phyloP scores from a whole-genome alignment of 805 yeast genomes.

The Tetrapisispora phaffii region DNA sequence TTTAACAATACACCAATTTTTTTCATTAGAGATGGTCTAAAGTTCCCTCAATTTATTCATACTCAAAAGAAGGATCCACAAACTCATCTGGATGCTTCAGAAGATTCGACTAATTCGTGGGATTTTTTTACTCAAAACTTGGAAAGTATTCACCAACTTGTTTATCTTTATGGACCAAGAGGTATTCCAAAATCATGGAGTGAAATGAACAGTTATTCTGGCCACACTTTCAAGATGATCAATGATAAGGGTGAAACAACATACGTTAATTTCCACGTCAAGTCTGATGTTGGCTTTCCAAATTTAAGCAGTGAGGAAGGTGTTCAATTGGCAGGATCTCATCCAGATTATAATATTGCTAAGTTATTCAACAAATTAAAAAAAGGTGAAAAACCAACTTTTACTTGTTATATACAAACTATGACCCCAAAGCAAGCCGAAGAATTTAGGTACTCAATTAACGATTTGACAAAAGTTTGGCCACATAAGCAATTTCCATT shows the following conservation, averaged over 20 bases:
- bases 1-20: slow-evolving; percentile 81
- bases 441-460: slow-evolving; percentile 65
- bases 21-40: slow-evolving; percentile 65
- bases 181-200: slow-evolving; percentile 50
- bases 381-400: slow-evolving; percentile 32
- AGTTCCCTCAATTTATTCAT: slow-evolving; percentile 82
- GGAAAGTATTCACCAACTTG: slow-evolving; percentile 48
- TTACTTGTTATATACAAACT: slow-evolving; percentile 47
- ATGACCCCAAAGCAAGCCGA: slow-evolving; percentile 74
- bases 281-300: slow-evolving; percentile 42
- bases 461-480: slow-evolving; percentile 86
- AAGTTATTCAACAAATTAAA: slow-evolving; percentile 39
- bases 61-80: slow-evolving; percentile 79
- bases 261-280: slow-evolving; percentile 48
- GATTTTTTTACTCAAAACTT: slow-evolving; percentile 47
- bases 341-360: slow-evolving; percentile 41
- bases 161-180: slow-evolving; percentile 48
- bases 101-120: slow-evolving; percentile 47
- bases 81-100: slow-evolving; percentile 32
- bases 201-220: slow-evolving; percentile 53
- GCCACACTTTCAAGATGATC: slow-evolving; percentile 52
- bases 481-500: slow-evolving; percentile 76
- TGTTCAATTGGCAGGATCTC: slow-evolving; percentile 35
- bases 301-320: slow-evolving; percentile 39
- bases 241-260: slow-evolving; percentile 41